Evolutionary conservation across 768 basidiomycete genomes (phyloP), one percentile per base, ranked within the genome.

Genomic region (Phylloporus rhodoxanthus): DNA sequence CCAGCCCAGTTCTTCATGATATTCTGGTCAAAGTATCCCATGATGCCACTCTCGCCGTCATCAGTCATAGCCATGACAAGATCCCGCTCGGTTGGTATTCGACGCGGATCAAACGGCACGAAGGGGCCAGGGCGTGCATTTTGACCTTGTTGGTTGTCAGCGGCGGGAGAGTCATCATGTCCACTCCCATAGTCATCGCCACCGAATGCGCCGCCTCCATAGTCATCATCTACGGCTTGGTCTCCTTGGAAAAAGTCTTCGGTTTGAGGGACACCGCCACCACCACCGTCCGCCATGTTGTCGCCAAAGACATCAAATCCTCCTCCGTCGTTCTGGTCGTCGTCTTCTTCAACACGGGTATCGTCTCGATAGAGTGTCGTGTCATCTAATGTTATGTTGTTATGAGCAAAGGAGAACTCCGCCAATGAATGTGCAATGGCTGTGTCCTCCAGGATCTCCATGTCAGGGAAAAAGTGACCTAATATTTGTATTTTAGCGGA

Each of bases 1-100:
- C 96, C 96, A 4, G 96, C 96, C 96, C 96, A 99, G 58, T 95
- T 95, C 76, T 90, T 95, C 58, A 84, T 74, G 60, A 88, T 77
- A 53, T 74, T 81, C 59, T 84, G 78, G 66, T 98, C 94, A 63
- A 98, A 96, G 67, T 95, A 96, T 59, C 94, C 92, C 62, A 85
- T 72, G 68, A 85, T 78, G 17, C 73, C 66, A 15, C 70, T 73
- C 5, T 75, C 78, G 1, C 73, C 77, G 49, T 87, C 78, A 43
- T 82, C 81, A 3, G 80, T 81, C 83, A 96, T 88, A 0, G 89
- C 89, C 77, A 97, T 79, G 43, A 93, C 79, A 25, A 95, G 72
- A 55, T 92, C 89, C 5, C 85, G 76, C 50, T 89, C 82, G 55
- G 81, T 85, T 7, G 85, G 84, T 38, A 76, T 74, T n/a, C 76